Percentiles rank a stretch among this genome's conserved stretches.
These are phyloP conservation scores for Monilinia polystroma DNA, from an alignment of 2,329 filamentous ascomycete species.

Conservation along the genomic window DNA sequence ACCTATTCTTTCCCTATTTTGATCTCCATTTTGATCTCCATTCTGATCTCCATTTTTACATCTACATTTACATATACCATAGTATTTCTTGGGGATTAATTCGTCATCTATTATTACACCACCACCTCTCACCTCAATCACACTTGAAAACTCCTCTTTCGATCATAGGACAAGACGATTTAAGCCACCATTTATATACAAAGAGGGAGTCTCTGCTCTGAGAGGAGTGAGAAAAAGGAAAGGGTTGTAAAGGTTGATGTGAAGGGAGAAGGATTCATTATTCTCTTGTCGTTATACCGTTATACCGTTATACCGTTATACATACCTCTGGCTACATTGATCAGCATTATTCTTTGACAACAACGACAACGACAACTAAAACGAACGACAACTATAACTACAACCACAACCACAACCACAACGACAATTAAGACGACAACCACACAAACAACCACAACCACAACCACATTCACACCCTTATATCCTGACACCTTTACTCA, in stretches of 20 bases:
- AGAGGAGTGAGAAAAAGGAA: neutral
- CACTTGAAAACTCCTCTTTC: neutral
- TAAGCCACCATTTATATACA: neutral
- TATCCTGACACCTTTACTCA: too few relatives aligned
- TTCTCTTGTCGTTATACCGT: neutral
- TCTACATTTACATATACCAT: too few relatives aligned
- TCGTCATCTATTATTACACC: neutral
- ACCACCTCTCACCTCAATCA: neutral
- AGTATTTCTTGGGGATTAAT: neutral
- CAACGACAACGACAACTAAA: neutral
- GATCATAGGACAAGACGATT: neutral
- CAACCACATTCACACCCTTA: too few relatives aligned
- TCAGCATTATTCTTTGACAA: neutral
- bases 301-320: neutral
- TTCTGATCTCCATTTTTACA: too few relatives aligned
- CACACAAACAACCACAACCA: too few relatives aligned
- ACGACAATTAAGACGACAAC: too few relatives aligned
- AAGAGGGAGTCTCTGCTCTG: too few relatives aligned
- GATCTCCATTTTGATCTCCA: too few relatives aligned
- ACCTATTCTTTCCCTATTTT: neutral
- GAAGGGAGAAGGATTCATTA: conserved; percentile 1
- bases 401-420: too few relatives aligned
- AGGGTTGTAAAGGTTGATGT: conserved; percentile 9
- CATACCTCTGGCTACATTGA: neutral
- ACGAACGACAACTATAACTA: neutral